A percentile compares a stretch with the other conserved stretches of the same genome.
Conservation (phyloP, 1,284 basidiomycete genomes). For the Cryptococcus floricola region DNA sequence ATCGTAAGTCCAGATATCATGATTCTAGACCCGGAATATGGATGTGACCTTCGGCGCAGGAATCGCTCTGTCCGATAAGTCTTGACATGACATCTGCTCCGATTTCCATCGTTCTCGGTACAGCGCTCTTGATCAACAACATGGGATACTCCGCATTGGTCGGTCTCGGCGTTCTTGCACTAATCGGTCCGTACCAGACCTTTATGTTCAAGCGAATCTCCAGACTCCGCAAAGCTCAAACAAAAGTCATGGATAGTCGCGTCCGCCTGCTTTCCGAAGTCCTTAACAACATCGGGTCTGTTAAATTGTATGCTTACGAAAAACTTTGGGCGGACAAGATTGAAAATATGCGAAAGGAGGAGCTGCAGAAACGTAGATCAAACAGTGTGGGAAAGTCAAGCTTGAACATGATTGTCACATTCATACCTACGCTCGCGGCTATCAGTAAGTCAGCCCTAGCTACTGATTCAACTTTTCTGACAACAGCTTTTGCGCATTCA, state of each 20-base stretch:
- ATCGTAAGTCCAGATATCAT: slow-evolving; percentile 51
- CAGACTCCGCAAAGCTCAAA: slow-evolving; percentile 60
- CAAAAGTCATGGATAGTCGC: slow-evolving; percentile 67
- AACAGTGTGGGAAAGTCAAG: slow-evolving; percentile 31
- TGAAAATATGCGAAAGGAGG: slow-evolving; percentile 53
- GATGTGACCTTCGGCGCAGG: not conserved
- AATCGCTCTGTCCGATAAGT: slow-evolving; percentile 3
- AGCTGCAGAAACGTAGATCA: slow-evolving; percentile 50
- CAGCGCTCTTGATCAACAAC: slow-evolving; percentile 61
- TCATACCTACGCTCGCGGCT: slow-evolving; percentile 65
- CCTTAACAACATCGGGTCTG: slow-evolving; percentile 46
- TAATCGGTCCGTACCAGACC: slow-evolving; percentile 10
- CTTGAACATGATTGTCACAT: slow-evolving; percentile 43
- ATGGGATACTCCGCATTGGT: slow-evolving; percentile 30
- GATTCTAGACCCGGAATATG: no score
- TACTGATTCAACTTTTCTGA: not conserved
- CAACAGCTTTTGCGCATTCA: not conserved
- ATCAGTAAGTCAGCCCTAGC: slow-evolving; percentile 44
- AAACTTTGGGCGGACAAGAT: slow-evolving; percentile 60
- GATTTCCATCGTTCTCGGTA: slow-evolving; percentile 58
- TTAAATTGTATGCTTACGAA: slow-evolving; percentile 52
- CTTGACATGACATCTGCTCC: slow-evolving; percentile 53
- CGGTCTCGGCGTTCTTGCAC: slow-evolving; percentile 15
- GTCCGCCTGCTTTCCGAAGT: slow-evolving; percentile 24
- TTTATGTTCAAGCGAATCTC: slow-evolving; percentile 64